Evolutionary conservation across 1,139 yeast species (phyloP).

Genomic region (Candida sp.): DNA sequence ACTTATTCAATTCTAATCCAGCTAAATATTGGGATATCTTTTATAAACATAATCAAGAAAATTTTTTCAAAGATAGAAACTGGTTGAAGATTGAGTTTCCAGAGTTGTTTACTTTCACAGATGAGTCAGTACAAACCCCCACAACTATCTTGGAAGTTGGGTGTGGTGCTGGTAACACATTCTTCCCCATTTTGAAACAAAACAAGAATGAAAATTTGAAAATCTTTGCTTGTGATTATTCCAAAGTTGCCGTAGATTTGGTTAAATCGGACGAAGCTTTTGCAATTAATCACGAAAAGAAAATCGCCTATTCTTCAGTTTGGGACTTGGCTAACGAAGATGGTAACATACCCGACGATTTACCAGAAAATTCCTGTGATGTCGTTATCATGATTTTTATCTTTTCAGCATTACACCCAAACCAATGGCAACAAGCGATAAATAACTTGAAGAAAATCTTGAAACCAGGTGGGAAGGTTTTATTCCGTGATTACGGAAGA

Average conservation of each 20-base stretch:
- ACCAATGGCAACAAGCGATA: slow-evolving; percentile 85
- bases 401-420: slow-evolving; percentile 88
- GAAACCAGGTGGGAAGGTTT: slow-evolving; percentile 89
- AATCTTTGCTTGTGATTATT: slow-evolving; percentile 87
- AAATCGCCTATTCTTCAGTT: slow-evolving; percentile 77
- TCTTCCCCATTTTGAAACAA: slow-evolving; percentile 82
- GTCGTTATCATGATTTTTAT: slow-evolving; percentile 92
- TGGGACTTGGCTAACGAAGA: slow-evolving; percentile 92
- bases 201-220: slow-evolving; percentile 75
- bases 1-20: slow-evolving; percentile 75
- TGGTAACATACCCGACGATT: slow-evolving; percentile 75
- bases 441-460: slow-evolving; percentile 63
- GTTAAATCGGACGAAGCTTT: slow-evolving; percentile 66
- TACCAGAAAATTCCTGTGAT: slow-evolving; percentile 81
- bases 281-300: slow-evolving; percentile 38
- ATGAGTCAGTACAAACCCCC: slow-evolving; percentile 60
- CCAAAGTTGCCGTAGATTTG: slow-evolving; percentile 84
- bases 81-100: slow-evolving; percentile 98
- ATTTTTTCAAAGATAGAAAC: slow-evolving; percentile 93
- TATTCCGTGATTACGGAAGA: slow-evolving; percentile 93
- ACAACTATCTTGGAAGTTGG: slow-evolving; percentile 86
- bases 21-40: slow-evolving; percentile 96
- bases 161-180: slow-evolving; percentile 98
- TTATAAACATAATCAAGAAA: slow-evolving; percentile 85
- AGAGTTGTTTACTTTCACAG: slow-evolving; percentile 70